These are phyloP conservation scores for Xylariaceae sp. DNA, from an alignment of 2,329 filamentous ascomycete species.

Conservation along the genomic window DNA sequence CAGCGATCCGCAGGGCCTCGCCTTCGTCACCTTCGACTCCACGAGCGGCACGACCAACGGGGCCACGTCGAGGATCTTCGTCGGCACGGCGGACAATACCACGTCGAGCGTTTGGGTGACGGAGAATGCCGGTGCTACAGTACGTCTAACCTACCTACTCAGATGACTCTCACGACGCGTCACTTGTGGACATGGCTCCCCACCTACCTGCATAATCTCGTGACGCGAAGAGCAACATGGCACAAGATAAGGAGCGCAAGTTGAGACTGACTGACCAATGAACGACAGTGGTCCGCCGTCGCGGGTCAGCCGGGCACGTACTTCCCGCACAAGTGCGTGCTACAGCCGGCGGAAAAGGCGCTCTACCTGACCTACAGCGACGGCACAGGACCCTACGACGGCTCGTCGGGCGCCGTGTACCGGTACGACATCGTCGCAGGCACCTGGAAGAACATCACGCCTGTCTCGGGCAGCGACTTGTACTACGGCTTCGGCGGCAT, in stretches of 20 bases:
- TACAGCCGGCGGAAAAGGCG: constrained; percentile 46
- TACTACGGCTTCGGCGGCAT: constrained; percentile 53
- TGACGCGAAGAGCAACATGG: too few relatives aligned
- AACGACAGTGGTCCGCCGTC: constrained; percentile 40
- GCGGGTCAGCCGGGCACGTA: constrained; percentile 43
- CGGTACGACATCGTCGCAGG: constrained; percentile 45
- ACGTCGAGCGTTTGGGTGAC: constrained; percentile 50
- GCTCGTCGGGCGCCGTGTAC: constrained; percentile 46
- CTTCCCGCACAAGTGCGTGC: constrained; percentile 49
- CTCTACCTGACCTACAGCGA: constrained; percentile 52
- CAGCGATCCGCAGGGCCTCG: constrained; percentile 42
- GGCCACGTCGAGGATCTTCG: constrained; percentile 51
- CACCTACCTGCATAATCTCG: too few relatives aligned
- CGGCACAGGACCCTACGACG: constrained; percentile 53
- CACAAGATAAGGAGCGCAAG: too few relatives aligned
- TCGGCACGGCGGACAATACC: constrained; percentile 48
- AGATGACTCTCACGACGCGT: too few relatives aligned
- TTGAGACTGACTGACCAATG: constrained; percentile 6
- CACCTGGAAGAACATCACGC: constrained; percentile 53
- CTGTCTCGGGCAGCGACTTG: constrained; percentile 41
- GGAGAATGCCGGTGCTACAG: constrained; percentile 45
- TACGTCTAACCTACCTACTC: constrained; percentile 6
- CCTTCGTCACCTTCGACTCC: constrained; percentile 51
- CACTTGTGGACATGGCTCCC: too few relatives aligned
- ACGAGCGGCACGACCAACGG: constrained; percentile 41